Base-by-base conservation (phyloP, 1,284 basidiomycete species). In the Sparassis latifolia region DNA sequence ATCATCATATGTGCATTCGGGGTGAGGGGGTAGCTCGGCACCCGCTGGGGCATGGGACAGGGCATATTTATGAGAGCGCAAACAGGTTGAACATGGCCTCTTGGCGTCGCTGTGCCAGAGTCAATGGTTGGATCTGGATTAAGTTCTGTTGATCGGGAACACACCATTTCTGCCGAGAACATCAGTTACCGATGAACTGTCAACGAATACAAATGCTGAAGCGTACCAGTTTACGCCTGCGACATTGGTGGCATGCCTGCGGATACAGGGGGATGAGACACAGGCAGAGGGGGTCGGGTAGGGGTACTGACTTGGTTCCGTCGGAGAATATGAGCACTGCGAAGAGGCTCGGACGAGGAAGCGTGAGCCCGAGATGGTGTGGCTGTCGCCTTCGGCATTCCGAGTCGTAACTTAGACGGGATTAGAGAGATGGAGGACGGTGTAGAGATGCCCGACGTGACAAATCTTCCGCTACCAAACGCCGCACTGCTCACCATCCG, bases 1-100 rank as follows among this genome's bases (percentile, higher is more conserved):
- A 57, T 86, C 84, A 57, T 86, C 84, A 56, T 79, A 86, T 32
- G 83, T 86, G 59, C 84, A 87, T 50, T 83, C 79, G 20, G 80
- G 82, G 45, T 70, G 68, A 1, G 72, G 61, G 2, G 81, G 77
- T 44, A 82, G 60, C 40, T 70, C 69, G 2, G 72, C 68, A 28
- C 78, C 80, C 27, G 80, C 74, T 4, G 75, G 70, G 27, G 79
- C 75, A 65, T 83, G 83, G 4, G 76, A 69, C 39, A 78, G 61
- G 30, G 80, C 76, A 64, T 85, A 80, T 3, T 76, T 74, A 68
- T 84, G 81, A 27, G 83, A 85, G 40, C 83, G 77, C 51, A 78
- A 70, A 61, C 83, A 85, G 2, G 83, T 85, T 37, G 82, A 79
- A 61, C 83, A 85, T 9, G 83, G 83, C 42, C 79, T 69, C 62